Evolutionary conservation across 306 rosid genomes (phyloP), one percentile per base, ranked within the genome.

Genomic region (Ammopiptanthus mongolicus): DNA sequence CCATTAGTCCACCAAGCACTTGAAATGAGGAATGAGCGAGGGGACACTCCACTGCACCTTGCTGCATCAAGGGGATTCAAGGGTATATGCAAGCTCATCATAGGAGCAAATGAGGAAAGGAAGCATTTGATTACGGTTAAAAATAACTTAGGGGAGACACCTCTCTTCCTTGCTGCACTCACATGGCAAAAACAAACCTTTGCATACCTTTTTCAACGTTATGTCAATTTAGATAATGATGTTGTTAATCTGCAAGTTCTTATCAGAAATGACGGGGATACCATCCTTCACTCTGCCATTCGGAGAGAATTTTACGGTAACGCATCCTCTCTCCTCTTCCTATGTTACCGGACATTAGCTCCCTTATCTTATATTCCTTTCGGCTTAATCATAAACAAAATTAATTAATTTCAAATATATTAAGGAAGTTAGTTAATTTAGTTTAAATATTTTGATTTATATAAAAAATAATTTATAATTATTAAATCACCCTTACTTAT

Each of bases 11-110:
- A n/a, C 4, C 0, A 42, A 2, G 50, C 3, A 69, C 7, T 75
- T 81, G 0, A 0, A 0, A n/a, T 0, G 29, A 6, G 5, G 47
- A 81, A 90, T 1, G 59, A 58, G 0, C 22, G n/a, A 7, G 84
- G 88, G 2, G 46, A 37, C 18, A 90, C 91, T 0, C 87, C 96
- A 71, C 76, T 90, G 29, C 96, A 90, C 42, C 1, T 65, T 0
- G 93, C 90, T 0, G 93, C 91, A 1, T 15, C 71, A 10, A 67
- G 76, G 8, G 88, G 91, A 5, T 83, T 23, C 9, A 46, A 3
- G 9, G 36, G 8, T 1, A 79, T 83, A 56, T 88, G 93, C 56
- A 0, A 17, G 0, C 39, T 36, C 28, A 57, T 84, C 0, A 63
- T 76, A 0, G 62, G 65, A 8, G 0, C 2, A 10, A 2, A 12